Conservation (phyloP, 2,329 filamentous ascomycete genomes). For the Neofusicoccum ribis region DNA sequence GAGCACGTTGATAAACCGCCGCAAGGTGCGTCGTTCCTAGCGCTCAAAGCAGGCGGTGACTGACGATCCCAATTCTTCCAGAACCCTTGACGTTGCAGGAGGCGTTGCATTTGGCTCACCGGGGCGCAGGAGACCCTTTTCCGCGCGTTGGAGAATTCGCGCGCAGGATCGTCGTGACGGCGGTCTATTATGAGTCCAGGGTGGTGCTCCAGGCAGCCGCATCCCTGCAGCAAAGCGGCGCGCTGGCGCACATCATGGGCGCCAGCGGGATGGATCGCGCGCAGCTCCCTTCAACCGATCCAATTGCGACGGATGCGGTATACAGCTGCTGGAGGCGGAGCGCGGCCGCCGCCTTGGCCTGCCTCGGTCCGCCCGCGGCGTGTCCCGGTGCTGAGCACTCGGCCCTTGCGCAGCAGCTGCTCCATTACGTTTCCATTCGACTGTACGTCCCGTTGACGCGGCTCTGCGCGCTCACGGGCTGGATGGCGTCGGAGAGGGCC, state of each 20-base stretch:
- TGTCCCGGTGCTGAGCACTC: background rate
- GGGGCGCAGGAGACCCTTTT: background rate
- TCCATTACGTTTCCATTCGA: constrained; percentile 4
- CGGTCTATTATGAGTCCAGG: background rate
- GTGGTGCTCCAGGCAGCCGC: background rate
- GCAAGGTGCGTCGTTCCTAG: background rate
- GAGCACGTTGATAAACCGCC: background rate
- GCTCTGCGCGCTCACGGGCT: constrained; percentile 2
- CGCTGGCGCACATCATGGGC: background rate
- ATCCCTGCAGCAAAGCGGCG: constrained; percentile 1
- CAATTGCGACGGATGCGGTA: background rate
- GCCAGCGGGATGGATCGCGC: background rate
- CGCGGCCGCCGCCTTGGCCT: background rate
- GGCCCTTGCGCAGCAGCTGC: background rate
- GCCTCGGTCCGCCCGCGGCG: background rate
- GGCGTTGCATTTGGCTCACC: background rate
- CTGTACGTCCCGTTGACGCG: background rate
- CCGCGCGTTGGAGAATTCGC: background rate
- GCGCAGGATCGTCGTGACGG: background rate
- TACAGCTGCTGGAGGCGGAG: background rate
- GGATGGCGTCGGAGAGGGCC: background rate
- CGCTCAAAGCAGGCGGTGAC: background rate
- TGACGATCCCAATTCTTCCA: background rate
- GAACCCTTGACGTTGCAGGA: background rate
- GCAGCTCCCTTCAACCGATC: constrained; percentile 4